Conservation (phyloP, 768 basidiomycete genomes). For the Hygrocybe coccinea region DNA sequence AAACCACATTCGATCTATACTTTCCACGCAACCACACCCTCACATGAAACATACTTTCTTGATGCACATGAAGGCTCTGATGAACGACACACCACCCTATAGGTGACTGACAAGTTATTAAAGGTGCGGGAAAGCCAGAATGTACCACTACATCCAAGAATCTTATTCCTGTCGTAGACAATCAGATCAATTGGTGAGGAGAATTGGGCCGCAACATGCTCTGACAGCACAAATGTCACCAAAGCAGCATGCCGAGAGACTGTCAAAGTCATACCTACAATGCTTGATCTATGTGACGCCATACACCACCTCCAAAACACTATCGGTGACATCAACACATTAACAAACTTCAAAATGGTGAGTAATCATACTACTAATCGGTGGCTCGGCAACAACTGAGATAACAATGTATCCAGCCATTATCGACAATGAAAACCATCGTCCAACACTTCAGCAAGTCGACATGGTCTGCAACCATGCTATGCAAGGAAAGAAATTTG, state of each 20-base stretch:
- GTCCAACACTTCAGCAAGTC: slow-evolving; percentile 14
- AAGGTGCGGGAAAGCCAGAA: slow-evolving; percentile 3
- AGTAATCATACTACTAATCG: background rate
- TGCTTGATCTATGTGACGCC: slow-evolving; percentile 17
- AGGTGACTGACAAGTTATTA: slow-evolving; percentile 10
- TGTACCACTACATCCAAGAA: background rate
- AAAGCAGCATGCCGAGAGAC: slow-evolving; percentile 9
- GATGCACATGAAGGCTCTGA: slow-evolving; percentile 18
- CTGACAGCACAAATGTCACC: slow-evolving; percentile 21
- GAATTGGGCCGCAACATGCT: slow-evolving; percentile 11
- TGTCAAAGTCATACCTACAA: slow-evolving; percentile 11
- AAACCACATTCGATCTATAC: slow-evolving; percentile 19
- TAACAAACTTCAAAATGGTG: slow-evolving; percentile 12
- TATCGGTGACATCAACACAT: slow-evolving; percentile 14
- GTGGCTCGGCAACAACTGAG: background rate
- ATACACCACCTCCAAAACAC: slow-evolving; percentile 18
- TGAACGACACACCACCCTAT: slow-evolving; percentile 16
- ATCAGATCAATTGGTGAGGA: slow-evolving; percentile 16
- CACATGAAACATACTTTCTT: slow-evolving; percentile 11
- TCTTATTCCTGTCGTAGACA: slow-evolving; percentile 6
- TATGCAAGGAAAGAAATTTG: slow-evolving; percentile 6
- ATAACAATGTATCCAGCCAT: slow-evolving; percentile 1
- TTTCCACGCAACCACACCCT: slow-evolving; percentile 15
- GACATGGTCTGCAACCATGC: slow-evolving; percentile 6
- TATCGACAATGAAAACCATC: background rate